phyloP scores from a whole-genome alignment of 345 rosid genomes.

The Eucalyptus microcorys region DNA sequence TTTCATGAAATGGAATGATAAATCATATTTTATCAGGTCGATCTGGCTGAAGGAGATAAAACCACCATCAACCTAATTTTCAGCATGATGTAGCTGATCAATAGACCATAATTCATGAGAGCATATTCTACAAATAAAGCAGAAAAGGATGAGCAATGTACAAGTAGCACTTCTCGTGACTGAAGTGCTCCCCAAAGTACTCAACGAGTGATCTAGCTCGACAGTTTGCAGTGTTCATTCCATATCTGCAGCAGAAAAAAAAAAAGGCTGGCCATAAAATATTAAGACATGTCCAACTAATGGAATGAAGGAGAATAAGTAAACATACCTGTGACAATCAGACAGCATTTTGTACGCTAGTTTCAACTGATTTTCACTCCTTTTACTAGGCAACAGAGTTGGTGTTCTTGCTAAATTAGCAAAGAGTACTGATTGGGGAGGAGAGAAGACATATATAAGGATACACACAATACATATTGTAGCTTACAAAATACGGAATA shows the following conservation, averaged over 20 bases:
- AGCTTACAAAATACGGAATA: neutral
- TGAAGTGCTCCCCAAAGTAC: constrained; percentile 77
- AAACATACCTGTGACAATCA: constrained; percentile 59
- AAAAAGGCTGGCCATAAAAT: neutral
- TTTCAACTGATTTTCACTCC: constrained; percentile 65
- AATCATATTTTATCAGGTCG: neutral
- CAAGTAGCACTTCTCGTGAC: constrained; percentile 48
- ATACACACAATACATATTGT: neutral
- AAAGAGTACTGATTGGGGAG: constrained; percentile 40
- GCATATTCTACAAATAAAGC: neutral
- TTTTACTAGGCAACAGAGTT: constrained; percentile 59
- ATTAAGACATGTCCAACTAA: neutral
- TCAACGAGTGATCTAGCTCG: constrained; percentile 71
- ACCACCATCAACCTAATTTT: neutral
- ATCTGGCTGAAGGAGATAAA: neutral
- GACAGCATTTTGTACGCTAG: constrained; percentile 70
- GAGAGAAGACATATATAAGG: neutral
- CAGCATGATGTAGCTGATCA: neutral
- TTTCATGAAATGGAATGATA: neutral
- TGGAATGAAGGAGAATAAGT: neutral
- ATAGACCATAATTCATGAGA: neutral
- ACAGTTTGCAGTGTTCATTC: constrained; percentile 75
- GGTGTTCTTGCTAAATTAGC: constrained; percentile 62
- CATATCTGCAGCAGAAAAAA: constrained; percentile 45
- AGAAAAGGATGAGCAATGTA: constrained; percentile 11